These are phyloP conservation scores for Cryptococcus depauperatus DNA, from an alignment of 1,284 basidiomycete genomes.

Conservation along the genomic window DNA sequence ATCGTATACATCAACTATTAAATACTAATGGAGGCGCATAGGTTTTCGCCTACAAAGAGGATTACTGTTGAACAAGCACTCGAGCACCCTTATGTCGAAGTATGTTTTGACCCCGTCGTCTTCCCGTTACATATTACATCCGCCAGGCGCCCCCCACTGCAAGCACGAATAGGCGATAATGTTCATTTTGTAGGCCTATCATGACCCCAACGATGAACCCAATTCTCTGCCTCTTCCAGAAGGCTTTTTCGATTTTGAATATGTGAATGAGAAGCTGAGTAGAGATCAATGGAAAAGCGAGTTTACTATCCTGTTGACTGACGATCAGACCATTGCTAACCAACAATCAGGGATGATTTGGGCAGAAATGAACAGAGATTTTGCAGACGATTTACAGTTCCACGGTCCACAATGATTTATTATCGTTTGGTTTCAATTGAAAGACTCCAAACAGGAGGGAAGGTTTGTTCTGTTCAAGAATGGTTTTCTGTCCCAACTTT, in stretches of 20 bases:
- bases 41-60: conserved; percentile 72
- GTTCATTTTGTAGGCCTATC: conserved; percentile 58
- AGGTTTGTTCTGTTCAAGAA: too few species aligned
- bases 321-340: too few species aligned
- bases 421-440: too few species aligned
- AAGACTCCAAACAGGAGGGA: too few species aligned
- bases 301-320: conserved; percentile 8
- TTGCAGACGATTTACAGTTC: too few species aligned
- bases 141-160: too few species aligned
- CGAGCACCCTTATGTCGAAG: conserved; percentile 84
- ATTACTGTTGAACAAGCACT: conserved; percentile 86
- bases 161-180: conserved; percentile 7
- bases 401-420: too few species aligned
- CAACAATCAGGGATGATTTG: conserved; percentile 42
- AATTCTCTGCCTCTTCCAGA: conserved; percentile 69
- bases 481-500: too few species aligned
- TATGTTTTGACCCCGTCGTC: conserved; percentile 37
- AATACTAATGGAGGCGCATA: too few species aligned
- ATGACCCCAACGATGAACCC: conserved; percentile 82
- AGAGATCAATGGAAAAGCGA: conserved; percentile 48
- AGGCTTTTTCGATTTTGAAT: conserved; percentile 83
- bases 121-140: too few species aligned
- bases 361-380: conserved; percentile 39
- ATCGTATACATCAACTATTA: too few species aligned
- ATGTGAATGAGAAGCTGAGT: conserved; percentile 46